Conservation (phyloP, 2,329 filamentous ascomycete genomes). For the Verticillium nonalfalfae region DNA sequence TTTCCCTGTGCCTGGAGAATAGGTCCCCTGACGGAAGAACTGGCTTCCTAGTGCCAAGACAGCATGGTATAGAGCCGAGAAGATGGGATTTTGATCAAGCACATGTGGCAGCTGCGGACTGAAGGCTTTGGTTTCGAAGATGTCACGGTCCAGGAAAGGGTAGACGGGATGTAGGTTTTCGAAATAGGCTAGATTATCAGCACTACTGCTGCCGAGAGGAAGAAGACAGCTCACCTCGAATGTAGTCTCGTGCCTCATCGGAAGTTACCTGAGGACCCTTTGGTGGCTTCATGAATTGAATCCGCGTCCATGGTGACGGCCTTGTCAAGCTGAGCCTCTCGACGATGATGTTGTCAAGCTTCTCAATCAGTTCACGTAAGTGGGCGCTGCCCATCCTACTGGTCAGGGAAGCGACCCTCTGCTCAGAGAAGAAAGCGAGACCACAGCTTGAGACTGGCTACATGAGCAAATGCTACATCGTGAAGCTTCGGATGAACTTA, state of each 20-base stretch:
- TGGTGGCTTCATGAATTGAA: not conserved
- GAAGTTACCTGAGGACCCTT: not conserved
- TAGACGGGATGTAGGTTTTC: slow-evolving; percentile 26
- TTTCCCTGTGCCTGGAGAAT: slow-evolving; percentile 9
- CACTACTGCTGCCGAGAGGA: too few species aligned
- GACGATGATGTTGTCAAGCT: slow-evolving; percentile 8
- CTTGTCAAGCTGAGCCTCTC: not conserved
- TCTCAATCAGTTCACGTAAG: slow-evolving; percentile 9
- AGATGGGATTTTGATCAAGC: slow-evolving; percentile 11
- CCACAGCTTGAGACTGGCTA: slow-evolving; percentile 13
- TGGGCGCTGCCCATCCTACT: slow-evolving; percentile 9
- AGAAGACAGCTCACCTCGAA: not conserved
- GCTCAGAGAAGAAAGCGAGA: slow-evolving; percentile 27
- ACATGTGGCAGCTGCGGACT: not conserved
- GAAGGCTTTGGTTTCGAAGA: slow-evolving; percentile 6
- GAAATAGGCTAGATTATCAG: slow-evolving; percentile 23
- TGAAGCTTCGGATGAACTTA: not conserved
- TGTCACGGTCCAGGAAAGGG: slow-evolving; percentile 23
- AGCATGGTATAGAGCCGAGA: slow-evolving; percentile 24
- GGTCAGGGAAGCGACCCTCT: slow-evolving; percentile 19
- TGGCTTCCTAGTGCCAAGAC: slow-evolving; percentile 25
- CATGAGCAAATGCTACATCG: not conserved
- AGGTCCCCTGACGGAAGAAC: slow-evolving; percentile 17
- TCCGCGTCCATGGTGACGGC: not conserved
- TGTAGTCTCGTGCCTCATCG: not conserved